Evolutionary conservation across 2,329 filamentous ascomycete genomes (phyloP).

Genomic region (Teratosphaeria zuluensis): DNA sequence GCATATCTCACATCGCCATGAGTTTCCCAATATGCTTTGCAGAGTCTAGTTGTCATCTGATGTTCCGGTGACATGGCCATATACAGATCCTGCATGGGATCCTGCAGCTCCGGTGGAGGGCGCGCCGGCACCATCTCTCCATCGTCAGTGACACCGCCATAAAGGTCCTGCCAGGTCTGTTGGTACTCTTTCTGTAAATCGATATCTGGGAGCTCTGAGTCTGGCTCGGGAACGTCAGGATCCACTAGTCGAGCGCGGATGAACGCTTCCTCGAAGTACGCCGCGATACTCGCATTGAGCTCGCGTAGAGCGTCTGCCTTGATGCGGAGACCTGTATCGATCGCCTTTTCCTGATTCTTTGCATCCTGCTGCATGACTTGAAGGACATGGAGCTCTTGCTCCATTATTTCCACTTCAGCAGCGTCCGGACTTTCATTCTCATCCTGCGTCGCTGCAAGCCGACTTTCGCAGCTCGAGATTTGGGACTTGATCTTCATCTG

Average conservation of each 20-base stretch:
- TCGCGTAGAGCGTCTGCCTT: slow-evolving; percentile 1
- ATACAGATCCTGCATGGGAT: no score
- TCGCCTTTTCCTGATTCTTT: not conserved
- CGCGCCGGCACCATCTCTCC: not conserved
- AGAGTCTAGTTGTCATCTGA: no score
- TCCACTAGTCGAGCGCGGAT: slow-evolving; percentile 3
- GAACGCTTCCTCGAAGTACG: slow-evolving; percentile 6
- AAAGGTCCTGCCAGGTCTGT: not conserved
- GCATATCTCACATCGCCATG: no score
- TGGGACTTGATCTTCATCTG: slow-evolving; percentile 1
- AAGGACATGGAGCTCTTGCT: slow-evolving; percentile 3
- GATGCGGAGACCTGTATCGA: not conserved
- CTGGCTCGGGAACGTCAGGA: not conserved
- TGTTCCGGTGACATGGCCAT: no score
- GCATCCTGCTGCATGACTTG: not conserved
- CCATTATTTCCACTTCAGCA: not conserved
- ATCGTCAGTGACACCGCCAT: not conserved
- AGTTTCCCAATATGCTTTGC: no score
- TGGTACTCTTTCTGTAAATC: slow-evolving; percentile 9
- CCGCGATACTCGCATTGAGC: not conserved
- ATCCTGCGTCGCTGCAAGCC: not conserved
- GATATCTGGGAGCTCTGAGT: not conserved
- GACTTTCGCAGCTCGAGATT: slow-evolving; percentile 1
- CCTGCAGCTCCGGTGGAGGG: no score
- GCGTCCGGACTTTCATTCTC: not conserved